Base-by-base conservation (phyloP, 2,329 filamentous ascomycete genomes). In the Beauveria rudraprayagi region DNA sequence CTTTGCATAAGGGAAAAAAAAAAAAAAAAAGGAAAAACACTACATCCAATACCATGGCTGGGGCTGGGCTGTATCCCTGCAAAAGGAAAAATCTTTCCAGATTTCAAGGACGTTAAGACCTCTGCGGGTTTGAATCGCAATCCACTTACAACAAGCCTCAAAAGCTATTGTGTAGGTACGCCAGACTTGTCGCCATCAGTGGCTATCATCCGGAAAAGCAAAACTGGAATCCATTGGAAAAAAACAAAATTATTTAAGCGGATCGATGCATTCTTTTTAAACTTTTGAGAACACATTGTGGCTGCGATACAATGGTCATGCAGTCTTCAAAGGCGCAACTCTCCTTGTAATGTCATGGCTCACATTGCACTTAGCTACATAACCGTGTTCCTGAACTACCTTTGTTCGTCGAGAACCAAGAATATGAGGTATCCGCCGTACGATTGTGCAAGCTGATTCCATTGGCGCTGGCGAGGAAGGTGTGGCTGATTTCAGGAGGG, bases 241-340 rank as follows among this genome's bases (percentile, higher is more conserved):
- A 5, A 5, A 1, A 37, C 14, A 37, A 16, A 16, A 37, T 37
- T 6, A 5, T 80, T 69, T 81, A 80, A 64, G 66, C 73, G 1
- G 82, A 83, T 3, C 77, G 83, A 1, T 85, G 83, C 65, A 80
- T 86, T 64, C 83, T 83, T 69, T 69, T 78, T 68, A 83, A 83
- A 83, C 44, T 79, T 86, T 59, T 79, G 83, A 5, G 83, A 86
- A 65, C 83, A 86, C 67, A 83, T 83, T 60, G 87, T 87, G 84
- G 77, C 77, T 2, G 72, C 78, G 34, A 80, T 84, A 77, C 78
- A 7, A 84, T 22, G 22, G 22, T 22, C 22, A 84, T 67, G 85
- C 84, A 0, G 84, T 84, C 1, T 87, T 77, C 62, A 73, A 76
- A 41, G 79, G 77, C 26, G 83, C 82, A 0, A 78, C 86, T 64